Base-by-base conservation (phyloP, 768 basidiomycete species). In the Russula compacta region DNA sequence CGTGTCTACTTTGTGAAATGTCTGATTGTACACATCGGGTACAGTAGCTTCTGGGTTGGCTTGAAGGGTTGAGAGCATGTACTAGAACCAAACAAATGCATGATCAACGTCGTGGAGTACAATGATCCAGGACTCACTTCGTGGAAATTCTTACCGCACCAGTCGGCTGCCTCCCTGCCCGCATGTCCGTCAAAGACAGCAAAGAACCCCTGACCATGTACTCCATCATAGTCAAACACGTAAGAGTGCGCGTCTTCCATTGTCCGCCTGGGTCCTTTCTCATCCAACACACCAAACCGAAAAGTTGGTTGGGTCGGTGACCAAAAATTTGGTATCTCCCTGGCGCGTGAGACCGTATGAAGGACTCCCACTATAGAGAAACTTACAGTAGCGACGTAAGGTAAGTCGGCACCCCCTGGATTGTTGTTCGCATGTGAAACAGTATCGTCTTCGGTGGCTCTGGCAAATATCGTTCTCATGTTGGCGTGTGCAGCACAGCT, bases 231-330 rank as follows among this genome's bases (percentile, higher is more conserved):
- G 71, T 98, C 95, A 64, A 95, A 89, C 60, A 98, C 85, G 69
- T 98, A 97, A 24, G 93, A 92, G 72, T 98, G 94, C 7, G 92
- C 84, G 71, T 98, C 97, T 74, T 98, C 97, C 97, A 98, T 98
- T 53, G 88, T 91, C 65, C 95, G 79, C 63, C 97, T 79, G 57
- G 87, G 81, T 50, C 94, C 92, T 73, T 86, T 93, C 75, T 97
- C 92, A 67, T 95, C 93, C 39, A 85, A 77, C 10, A 87, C 81
- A 29, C 77, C 78, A 53, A 79, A 78, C 67, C 75, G 77, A 67
- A 79, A 77, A 51, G 66, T 75, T 2, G 79, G 71, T 66, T 86
- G 83, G 59, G 83, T 78, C 53, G 77, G 73, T 17, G 90, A 86
- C 71, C 92, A 88, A 59, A 88, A 79, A 72, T 91, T 91, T 61